Evolutionary conservation across 108 stramenopile species (phyloP).

Genomic region (Cyclotella cryptica): DNA sequence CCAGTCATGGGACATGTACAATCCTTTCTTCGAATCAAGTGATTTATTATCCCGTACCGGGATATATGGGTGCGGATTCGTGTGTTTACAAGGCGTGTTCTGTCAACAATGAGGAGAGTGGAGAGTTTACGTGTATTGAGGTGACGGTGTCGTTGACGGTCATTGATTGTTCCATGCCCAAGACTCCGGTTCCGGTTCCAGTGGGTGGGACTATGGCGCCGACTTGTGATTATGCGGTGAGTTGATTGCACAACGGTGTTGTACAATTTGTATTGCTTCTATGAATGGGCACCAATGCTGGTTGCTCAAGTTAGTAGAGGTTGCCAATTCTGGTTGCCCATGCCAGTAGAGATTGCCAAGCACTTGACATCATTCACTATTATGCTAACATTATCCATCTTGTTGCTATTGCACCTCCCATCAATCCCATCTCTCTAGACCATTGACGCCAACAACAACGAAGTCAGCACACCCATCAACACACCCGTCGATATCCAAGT

Average conservation of each 20-base stretch:
- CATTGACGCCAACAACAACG: slow-evolving; percentile 29
- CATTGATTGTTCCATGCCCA: slow-evolving; percentile 5
- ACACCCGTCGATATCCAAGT: slow-evolving; percentile 20
- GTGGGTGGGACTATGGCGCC: neutral
- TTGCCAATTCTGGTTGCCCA: too few relatives aligned
- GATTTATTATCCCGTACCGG: slow-evolving; percentile 16
- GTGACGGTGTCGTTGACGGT: slow-evolving; percentile 2
- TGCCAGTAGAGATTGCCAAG: neutral
- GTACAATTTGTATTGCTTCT: slow-evolving; percentile 2
- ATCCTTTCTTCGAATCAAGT: neutral
- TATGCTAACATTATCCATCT: neutral
- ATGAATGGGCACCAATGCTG: too few relatives aligned
- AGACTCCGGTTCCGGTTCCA: neutral
- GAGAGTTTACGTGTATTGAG: slow-evolving; percentile 1
- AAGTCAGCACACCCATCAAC: slow-evolving; percentile 17
- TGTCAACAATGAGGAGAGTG: neutral
- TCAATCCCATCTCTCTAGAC: neutral
- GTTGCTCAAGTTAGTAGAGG: too few relatives aligned
- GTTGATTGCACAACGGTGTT: neutral
- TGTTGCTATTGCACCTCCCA: neutral
- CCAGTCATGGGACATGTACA: neutral
- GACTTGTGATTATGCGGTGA: slow-evolving; percentile 17
- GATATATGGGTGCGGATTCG: slow-evolving; percentile 14
- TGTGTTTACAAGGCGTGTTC: slow-evolving; percentile 21
- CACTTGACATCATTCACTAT: neutral